These are phyloP conservation scores for Neurospora hispaniola DNA, from an alignment of 495 filamentous ascomycete species.

Conservation along the genomic window DNA sequence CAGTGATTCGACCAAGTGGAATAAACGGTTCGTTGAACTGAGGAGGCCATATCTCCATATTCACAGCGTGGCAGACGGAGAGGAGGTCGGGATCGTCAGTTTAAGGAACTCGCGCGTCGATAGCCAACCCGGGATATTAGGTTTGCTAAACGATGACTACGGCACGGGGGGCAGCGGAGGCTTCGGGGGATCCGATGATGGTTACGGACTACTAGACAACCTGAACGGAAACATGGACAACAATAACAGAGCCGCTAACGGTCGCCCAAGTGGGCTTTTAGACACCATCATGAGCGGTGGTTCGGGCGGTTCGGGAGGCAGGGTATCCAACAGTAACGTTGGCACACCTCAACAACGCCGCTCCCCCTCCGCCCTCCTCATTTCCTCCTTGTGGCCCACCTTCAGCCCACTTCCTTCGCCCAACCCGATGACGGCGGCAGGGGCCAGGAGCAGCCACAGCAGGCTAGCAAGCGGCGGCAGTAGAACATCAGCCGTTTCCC, in stretches of 20 bases:
- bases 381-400: constrained; percentile 7
- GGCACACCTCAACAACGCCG: background rate
- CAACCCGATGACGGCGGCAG: background rate
- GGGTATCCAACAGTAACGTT: background rate
- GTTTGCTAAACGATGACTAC: constrained; percentile 46
- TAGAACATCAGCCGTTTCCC: background rate
- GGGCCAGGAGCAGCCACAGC: background rate
- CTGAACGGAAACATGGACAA: constrained; percentile 6
- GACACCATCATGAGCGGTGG: background rate
- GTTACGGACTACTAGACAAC: background rate
- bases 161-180: background rate
- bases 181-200: background rate
- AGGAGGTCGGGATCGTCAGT: constrained; percentile 82
- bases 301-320: background rate
- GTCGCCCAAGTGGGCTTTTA: background rate
- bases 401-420: background rate
- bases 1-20: constrained; percentile 66
- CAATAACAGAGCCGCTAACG: background rate
- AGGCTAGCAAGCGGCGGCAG: background rate
- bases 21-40: constrained; percentile 86
- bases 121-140: constrained; percentile 73
- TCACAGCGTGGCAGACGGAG: constrained; percentile 69
- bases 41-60: constrained; percentile 87
- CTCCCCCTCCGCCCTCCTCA: constrained; percentile 4
- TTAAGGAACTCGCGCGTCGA: constrained; percentile 78